Evolutionary conservation across 1,139 yeast genomes (phyloP).

Genomic region (Geotrichum reessii): DNA sequence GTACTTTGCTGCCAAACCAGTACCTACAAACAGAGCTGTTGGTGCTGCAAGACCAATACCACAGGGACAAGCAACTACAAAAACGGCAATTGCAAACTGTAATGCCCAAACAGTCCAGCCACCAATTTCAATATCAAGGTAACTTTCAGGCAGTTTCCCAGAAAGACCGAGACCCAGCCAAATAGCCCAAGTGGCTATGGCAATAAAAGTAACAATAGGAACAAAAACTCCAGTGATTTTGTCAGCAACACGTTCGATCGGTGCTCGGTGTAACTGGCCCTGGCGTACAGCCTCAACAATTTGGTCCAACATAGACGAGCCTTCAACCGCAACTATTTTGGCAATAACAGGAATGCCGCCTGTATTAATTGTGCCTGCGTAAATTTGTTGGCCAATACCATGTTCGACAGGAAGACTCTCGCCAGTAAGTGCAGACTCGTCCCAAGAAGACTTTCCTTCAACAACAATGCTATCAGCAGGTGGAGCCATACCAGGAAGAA

Average conservation of each 20-base stretch:
- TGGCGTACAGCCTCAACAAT: conserved; percentile 66
- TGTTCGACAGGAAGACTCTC: conserved; percentile 67
- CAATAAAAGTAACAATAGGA: conserved; percentile 57
- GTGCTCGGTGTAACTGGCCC: conserved; percentile 69
- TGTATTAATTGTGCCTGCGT: conserved; percentile 64
- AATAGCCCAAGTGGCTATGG: conserved; percentile 58
- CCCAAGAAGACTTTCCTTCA: conserved; percentile 56
- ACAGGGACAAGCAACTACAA: conserved; percentile 90
- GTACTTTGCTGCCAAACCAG: conserved; percentile 74
- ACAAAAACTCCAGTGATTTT: conserved; percentile 67
- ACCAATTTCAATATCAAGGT: conserved; percentile 60
- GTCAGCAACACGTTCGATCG: conserved; percentile 69
- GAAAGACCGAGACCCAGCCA: conserved; percentile 59
- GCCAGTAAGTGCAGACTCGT: conserved; percentile 76
- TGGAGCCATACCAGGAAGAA: conserved; percentile 65
- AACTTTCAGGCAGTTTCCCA: conserved; percentile 49
- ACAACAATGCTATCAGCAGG: conserved; percentile 63
- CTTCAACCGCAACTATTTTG: conserved; percentile 54
- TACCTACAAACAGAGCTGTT: conserved; percentile 84
- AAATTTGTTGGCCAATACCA: conserved; percentile 55
- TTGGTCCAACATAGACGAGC: conserved; percentile 62
- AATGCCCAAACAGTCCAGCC: conserved; percentile 78
- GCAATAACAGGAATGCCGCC: conserved; percentile 54
- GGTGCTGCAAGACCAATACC: conserved; percentile 91
- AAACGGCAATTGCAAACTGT: conserved; percentile 71